Evolutionary conservation across 2,329 filamentous ascomycete genomes (phyloP), one percentile per base, ranked within the genome.

Genomic region (Didymella arachidicola): DNA sequence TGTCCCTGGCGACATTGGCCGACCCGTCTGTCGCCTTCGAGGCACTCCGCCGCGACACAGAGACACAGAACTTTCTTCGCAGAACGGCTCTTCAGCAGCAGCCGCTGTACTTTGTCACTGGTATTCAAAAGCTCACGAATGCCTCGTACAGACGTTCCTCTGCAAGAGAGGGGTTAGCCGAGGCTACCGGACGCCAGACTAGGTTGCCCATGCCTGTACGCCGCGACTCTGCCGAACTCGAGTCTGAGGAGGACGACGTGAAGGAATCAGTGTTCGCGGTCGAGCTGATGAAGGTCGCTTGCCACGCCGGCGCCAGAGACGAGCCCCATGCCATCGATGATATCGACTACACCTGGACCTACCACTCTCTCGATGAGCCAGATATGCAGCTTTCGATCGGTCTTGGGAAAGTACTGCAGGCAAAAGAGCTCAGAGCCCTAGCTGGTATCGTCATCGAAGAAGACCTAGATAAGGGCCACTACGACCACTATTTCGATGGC

Each of bases 111-210:
- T 62, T 83, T 79, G 45, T 82, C 76, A 53, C 82, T 71, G 1
- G 79, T 74, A 16, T 77, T 67, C 3, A 85, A 80, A 69, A 88
- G 85, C 46, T 72, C 34, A 66, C 59, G 7, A 72, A 69, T 32
- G 66, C 68, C 26, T 60, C 59, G 3, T 69, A 67, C 61, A 63
- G 61, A 44, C 52, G 47, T 8, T 51, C 60, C 2, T 34, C 53
- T 18, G 43, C 53, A 6, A 57, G 49, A n/a, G 60, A 65, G 22
- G 61, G 53, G 29, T 55, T 56, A 12, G 48, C 63, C 57, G 61
- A 67, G 34, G 53, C 36, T 52, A 34, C 48, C 29, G 39, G 53
- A 16, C 32, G 38, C 25, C 55, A 65, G 58, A 36, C 60, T 38
- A 53, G 57, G 16, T 27, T 67, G 16, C 68, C 68, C 56, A 54